Conservation (phyloP, 2,329 filamentous ascomycete genomes). For the Monilinia polystroma region DNA sequence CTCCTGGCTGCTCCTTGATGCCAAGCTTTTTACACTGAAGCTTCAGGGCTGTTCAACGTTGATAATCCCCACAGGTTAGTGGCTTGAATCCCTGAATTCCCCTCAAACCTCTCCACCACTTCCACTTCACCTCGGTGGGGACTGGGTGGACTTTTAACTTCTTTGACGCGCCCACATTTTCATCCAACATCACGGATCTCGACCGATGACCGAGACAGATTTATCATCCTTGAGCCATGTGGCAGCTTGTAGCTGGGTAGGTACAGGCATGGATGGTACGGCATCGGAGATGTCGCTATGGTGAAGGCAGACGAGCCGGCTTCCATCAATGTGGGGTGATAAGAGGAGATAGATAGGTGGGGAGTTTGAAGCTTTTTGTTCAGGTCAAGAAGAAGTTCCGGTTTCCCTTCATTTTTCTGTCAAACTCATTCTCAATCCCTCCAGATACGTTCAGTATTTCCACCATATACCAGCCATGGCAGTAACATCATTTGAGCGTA, state of each 20-base stretch:
- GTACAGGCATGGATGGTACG: neutral
- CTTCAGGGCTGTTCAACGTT: neutral
- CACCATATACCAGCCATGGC: constrained; percentile 16
- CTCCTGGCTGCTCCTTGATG: neutral
- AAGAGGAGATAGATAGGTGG: neutral
- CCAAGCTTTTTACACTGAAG: neutral
- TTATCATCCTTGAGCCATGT: neutral
- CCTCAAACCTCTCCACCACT: constrained; percentile 12
- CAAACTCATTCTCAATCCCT: neutral
- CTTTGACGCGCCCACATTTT: constrained; percentile 4
- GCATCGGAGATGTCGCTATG: neutral
- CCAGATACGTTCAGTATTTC: neutral
- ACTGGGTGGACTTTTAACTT: neutral
- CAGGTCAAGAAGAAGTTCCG: neutral
- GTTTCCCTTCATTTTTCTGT: neutral
- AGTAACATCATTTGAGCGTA: constrained; percentile 32
- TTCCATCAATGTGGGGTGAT: constrained; percentile 2
- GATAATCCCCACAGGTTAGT: constrained; percentile 12
- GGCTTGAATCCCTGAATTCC: neutral
- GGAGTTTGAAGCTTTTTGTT: neutral
- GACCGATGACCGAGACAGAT: neutral
- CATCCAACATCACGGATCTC: neutral
- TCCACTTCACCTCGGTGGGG: constrained; percentile 15
- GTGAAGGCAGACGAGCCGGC: constrained; percentile 4
- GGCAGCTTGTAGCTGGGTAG: no score